These are phyloP conservation scores for Hawksworthiomyces lignivorus DNA, from an alignment of 2,329 filamentous ascomycete species.

Conservation along the genomic window DNA sequence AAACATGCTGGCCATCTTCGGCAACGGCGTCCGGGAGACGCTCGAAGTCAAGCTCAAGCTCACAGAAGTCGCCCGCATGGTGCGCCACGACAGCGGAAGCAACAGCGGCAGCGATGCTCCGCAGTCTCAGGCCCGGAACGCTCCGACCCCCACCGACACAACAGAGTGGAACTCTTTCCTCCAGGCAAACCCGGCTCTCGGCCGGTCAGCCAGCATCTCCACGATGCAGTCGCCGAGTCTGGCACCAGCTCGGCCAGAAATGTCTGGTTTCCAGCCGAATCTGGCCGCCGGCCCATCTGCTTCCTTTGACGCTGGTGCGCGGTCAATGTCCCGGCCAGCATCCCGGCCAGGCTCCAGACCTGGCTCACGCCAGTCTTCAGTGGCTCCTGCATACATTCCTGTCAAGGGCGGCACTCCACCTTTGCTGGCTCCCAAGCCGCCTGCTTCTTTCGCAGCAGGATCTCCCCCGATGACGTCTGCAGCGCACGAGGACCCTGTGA, in stretches of 20 bases:
- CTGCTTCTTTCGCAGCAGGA: not conserved
- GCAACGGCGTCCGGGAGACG: conserved; percentile 75
- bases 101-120: conserved; percentile 10
- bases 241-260: conserved; percentile 16
- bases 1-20: conserved; percentile 77
- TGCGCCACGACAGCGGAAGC: conserved; percentile 23
- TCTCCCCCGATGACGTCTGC: conserved; percentile 6
- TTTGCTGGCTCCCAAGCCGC: not conserved
- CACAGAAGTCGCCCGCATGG: conserved; percentile 61
- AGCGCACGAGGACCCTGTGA: conserved; percentile 4
- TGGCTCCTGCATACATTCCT: conserved; percentile 3
- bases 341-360: conserved; percentile 13
- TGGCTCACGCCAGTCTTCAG: conserved; percentile 12
- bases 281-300: not conserved
- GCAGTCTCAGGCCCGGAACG: conserved; percentile 21
- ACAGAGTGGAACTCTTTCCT: conserved; percentile 74
- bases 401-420: not conserved
- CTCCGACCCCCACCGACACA: conserved; percentile 50
- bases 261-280: conserved; percentile 7
- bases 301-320: conserved; percentile 6
- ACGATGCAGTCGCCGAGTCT: conserved; percentile 28
- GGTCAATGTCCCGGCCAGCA: conserved; percentile 3
- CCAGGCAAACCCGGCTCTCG: conserved; percentile 55
- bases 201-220: conserved; percentile 29
- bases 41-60: conserved; percentile 89